phyloP scores from a whole-genome alignment of 2,329 filamentous ascomycete genomes.

The Gnomoniopsis sp. region DNA sequence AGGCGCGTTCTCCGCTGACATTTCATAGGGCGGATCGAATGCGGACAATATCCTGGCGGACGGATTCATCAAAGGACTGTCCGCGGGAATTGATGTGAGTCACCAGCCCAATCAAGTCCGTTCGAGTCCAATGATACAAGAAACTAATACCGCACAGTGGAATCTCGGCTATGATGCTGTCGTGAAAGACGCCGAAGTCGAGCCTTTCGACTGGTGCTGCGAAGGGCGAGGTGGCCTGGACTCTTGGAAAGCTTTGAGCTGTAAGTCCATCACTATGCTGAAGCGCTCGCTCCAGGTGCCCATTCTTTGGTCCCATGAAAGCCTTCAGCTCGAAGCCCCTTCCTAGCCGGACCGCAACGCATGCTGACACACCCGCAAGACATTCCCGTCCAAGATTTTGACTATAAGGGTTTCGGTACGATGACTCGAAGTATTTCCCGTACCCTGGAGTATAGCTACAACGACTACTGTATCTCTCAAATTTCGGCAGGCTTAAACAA shows the following conservation, averaged over 20 bases:
- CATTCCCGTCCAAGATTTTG: constrained; percentile 67
- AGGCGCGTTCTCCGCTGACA: background rate
- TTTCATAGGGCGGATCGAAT: constrained; percentile 64
- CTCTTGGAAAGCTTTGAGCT: constrained; percentile 69
- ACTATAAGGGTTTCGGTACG: constrained; percentile 63
- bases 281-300: too few species aligned
- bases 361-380: constrained; percentile 26
- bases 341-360: too few species aligned
- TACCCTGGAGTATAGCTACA: constrained; percentile 75
- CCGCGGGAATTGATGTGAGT: constrained; percentile 47
- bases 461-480: constrained; percentile 67
- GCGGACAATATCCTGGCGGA: constrained; percentile 68
- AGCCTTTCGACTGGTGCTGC: constrained; percentile 67
- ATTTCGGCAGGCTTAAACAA: constrained; percentile 58
- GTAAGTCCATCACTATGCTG: too few species aligned
- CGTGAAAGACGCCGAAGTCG: constrained; percentile 67
- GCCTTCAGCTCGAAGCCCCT: too few species aligned
- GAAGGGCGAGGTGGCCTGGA: constrained; percentile 68
- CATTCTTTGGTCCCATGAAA: too few species aligned
- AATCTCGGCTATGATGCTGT: constrained; percentile 66
- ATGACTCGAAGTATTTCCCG: constrained; percentile 69
- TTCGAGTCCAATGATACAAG: background rate
- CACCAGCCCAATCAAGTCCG: background rate
- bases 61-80: constrained; percentile 64
- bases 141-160: constrained; percentile 47